Percentiles rank a stretch among this genome's conserved stretches.
These are phyloP conservation scores for Dactylonectria estremocensis DNA, from an alignment of 2,329 filamentous ascomycete genomes.

Conservation along the genomic window DNA sequence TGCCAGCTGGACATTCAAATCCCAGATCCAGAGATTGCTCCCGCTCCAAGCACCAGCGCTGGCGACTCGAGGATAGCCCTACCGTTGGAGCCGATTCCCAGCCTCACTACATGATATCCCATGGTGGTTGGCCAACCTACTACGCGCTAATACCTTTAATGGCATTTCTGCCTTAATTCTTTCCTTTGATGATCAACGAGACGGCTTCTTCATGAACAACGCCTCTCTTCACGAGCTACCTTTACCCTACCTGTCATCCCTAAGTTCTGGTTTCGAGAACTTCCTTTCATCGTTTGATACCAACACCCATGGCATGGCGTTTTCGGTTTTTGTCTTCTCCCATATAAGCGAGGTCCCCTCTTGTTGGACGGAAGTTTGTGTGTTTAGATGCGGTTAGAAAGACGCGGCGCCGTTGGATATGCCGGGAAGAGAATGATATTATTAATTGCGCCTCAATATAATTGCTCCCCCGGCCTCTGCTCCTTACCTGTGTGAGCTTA, in stretches of 20 bases:
- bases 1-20: constrained; percentile 84
- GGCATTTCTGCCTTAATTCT: constrained; percentile 42
- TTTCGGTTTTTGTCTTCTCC: constrained; percentile 35
- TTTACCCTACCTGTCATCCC: constrained; percentile 7
- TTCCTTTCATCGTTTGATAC: constrained; percentile 45
- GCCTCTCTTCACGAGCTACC: constrained; percentile 44
- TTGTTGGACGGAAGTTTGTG: constrained; percentile 14
- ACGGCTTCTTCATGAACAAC: constrained; percentile 44
- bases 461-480: constrained; percentile 2
- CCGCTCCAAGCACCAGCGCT: constrained; percentile 62
- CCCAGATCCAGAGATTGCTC: constrained; percentile 80
- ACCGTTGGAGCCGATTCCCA: constrained; percentile 52
- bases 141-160: constrained; percentile 30
- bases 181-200: constrained; percentile 44
- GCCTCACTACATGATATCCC: constrained; percentile 42
- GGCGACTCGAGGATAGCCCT: constrained; percentile 55
- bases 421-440: constrained; percentile 19
- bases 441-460: constrained; percentile 36
- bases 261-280: constrained; percentile 18
- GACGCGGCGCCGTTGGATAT: constrained; percentile 28
- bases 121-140: constrained; percentile 20
- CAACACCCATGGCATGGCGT: constrained; percentile 50
- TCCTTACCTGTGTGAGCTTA: background rate
- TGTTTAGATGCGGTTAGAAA: constrained; percentile 21
- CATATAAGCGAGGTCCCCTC: constrained; percentile 26